phyloP scores from a whole-genome alignment of 2,329 filamentous ascomycete species.

The Cladosporium cucumerinum region DNA sequence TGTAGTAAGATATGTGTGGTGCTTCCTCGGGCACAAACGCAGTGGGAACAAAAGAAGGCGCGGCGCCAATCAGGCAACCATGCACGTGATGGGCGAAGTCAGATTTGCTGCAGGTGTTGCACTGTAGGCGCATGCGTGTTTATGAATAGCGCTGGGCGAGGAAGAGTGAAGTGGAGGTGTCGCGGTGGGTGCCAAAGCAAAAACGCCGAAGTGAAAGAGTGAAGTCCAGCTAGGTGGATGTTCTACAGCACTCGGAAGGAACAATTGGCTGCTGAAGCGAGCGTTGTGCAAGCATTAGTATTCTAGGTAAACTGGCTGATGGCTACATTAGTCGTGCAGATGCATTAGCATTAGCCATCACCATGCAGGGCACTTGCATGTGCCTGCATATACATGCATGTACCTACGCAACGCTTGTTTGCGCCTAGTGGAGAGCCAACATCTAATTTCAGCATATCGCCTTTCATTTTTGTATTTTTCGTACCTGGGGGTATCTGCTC shows the following conservation, averaged over 20 bases:
- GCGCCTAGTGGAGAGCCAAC: background rate
- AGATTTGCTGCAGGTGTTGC: background rate
- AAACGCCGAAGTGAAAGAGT: background rate
- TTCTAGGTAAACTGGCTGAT: background rate
- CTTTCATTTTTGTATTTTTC: background rate
- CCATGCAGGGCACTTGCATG: background rate
- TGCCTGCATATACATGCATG: background rate
- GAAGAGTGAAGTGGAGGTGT: background rate
- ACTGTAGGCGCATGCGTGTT: background rate
- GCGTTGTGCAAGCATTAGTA: background rate
- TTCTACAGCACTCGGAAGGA: background rate
- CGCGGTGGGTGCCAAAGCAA: background rate
- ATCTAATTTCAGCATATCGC: background rate
- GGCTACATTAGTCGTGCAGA: background rate
- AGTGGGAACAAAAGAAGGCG: background rate
- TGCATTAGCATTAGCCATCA: background rate
- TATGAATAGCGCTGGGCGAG: background rate
- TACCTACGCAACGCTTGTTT: background rate
- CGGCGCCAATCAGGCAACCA: conserved; percentile 4
- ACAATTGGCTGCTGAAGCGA: background rate
- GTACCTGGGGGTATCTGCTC: conserved; percentile 14
- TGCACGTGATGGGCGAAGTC: background rate
- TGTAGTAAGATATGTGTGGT: background rate
- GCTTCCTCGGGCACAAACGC: background rate
- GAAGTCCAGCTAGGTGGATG: background rate